These are phyloP conservation scores for Choiromyces venosus DNA, from an alignment of 495 filamentous ascomycete species.

Conservation along the genomic window DNA sequence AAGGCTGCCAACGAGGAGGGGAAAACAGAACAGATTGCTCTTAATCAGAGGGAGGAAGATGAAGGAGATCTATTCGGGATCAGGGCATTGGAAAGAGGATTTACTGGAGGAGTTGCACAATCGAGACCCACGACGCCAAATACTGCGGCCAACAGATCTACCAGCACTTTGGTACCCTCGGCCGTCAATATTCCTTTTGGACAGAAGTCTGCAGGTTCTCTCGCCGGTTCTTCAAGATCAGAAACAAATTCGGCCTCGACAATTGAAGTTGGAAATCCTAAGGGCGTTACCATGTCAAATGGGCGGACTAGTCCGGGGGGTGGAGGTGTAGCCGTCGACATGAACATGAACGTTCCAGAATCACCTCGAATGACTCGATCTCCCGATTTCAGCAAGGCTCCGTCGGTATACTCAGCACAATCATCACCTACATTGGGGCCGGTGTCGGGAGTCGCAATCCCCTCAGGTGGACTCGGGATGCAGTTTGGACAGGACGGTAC, in stretches of 20 bases:
- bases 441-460: constrained; percentile 21
- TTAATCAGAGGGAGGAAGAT: constrained; percentile 45
- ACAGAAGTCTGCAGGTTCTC: constrained; percentile 12
- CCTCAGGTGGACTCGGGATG: constrained; percentile 19
- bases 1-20: constrained; percentile 39
- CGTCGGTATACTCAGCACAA: constrained; percentile 18
- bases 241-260: constrained; percentile 29
- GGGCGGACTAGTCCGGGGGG: constrained; percentile 1
- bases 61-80: constrained; percentile 50
- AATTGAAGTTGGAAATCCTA: constrained; percentile 36
- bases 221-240: not conserved
- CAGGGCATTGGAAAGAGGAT: constrained; percentile 47
- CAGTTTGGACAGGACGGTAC: constrained; percentile 10
- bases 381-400: constrained; percentile 17
- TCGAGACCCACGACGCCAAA: constrained; percentile 45
- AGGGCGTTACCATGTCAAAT: not conserved
- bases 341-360: constrained; percentile 30
- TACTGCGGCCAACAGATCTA: constrained; percentile 14
- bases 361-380: constrained; percentile 30
- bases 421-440: constrained; percentile 17
- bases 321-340: constrained; percentile 29
- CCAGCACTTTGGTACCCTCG: constrained; percentile 25
- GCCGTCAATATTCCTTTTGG: constrained; percentile 33
- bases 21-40: constrained; percentile 41
- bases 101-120: constrained; percentile 48